Evolutionary conservation across 83 land plant genomes (phyloP), one percentile per base, ranked within the genome.

Genomic region (Diphasiastrum complanatum): DNA sequence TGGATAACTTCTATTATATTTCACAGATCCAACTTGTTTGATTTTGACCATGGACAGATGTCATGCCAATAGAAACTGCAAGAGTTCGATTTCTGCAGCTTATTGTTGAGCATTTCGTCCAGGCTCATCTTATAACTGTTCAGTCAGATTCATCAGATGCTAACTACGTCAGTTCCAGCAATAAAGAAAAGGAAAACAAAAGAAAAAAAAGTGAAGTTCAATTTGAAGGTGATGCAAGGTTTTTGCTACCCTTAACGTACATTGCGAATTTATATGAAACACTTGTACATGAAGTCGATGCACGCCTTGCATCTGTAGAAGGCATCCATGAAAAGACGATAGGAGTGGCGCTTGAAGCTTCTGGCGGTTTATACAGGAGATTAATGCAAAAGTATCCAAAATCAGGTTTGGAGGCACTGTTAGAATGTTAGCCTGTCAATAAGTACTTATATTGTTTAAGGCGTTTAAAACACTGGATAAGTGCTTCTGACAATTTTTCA

Each of bases 321-420:
- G 93, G 86, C 24, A 59, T 81, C 47, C 96, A 87, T 47, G 99
- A 95, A 33, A 95, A 89, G 77, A 90, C 85, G 3, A 84, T 95
- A 69, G 93, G 97, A 28, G 97, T 95, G 40, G 93, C 99, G 30
- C 97, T 95, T 67, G 99, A 95, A 79, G 97, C 99, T 22, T 89
- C 99, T 47, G 99, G 99, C 62, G 99, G 99, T 26, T 78, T 95
- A 81, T 95, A 95, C 49, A 84, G 99, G 73, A 86, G 66, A 47
- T 85, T 95, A 16, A 83, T 87, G 5, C 86, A 86, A 43, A 84
- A 82, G 60, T 95, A 82, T 65, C 93, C 97, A 1, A 80, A 75
- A 50, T 78, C 82, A 80, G 99, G 98, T 88, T 64, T n/a, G n/a
- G n/a, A n/a, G n/a, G n/a, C n/a, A n/a, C n/a, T n/a, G n/a, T n/a